These are phyloP conservation scores for Westerdykella aurantiaca DNA, from an alignment of 2,329 filamentous ascomycete genomes.

Conservation along the genomic window DNA sequence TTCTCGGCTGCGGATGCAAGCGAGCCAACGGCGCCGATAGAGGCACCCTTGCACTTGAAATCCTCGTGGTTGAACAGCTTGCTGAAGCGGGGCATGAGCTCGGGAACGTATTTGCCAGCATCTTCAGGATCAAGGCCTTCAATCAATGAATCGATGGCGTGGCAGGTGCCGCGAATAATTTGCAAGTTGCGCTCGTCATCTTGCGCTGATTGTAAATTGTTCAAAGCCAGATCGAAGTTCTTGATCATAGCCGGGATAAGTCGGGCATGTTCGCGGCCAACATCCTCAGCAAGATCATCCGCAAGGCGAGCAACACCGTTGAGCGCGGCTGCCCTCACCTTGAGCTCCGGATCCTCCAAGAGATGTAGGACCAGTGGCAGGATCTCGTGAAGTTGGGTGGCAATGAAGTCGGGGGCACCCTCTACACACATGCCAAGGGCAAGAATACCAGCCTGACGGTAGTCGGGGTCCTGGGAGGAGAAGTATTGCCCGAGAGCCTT, in stretches of 20 bases:
- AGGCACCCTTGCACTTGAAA: slow-evolving; percentile 81
- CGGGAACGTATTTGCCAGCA: slow-evolving; percentile 73
- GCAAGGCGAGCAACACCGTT: slow-evolving; percentile 84
- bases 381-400: slow-evolving; percentile 80
- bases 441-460: slow-evolving; percentile 84
- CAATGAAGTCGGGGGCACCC: slow-evolving; percentile 94
- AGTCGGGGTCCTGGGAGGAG: slow-evolving; percentile 64
- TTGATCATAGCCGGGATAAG: slow-evolving; percentile 80
- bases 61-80: slow-evolving; percentile 78
- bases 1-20: slow-evolving; percentile 80
- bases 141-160: slow-evolving; percentile 84
- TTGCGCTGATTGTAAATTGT: slow-evolving; percentile 55
- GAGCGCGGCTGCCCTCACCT: slow-evolving; percentile 80
- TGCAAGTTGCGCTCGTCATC: slow-evolving; percentile 70
- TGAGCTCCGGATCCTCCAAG: slow-evolving; percentile 74
- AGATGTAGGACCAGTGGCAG: slow-evolving; percentile 79
- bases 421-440: slow-evolving; percentile 91
- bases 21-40: slow-evolving; percentile 83
- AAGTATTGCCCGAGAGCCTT: slow-evolving; percentile 81
- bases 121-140: slow-evolving; percentile 77
- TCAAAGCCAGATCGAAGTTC: slow-evolving; percentile 78
- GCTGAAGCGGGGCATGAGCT: slow-evolving; percentile 79
- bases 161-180: slow-evolving; percentile 84
- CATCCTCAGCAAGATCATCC: slow-evolving; percentile 87
- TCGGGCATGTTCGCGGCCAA: slow-evolving; percentile 75